Conservation (phyloP, 2,329 filamentous ascomycete genomes). For the Daldinia sp. region DNA sequence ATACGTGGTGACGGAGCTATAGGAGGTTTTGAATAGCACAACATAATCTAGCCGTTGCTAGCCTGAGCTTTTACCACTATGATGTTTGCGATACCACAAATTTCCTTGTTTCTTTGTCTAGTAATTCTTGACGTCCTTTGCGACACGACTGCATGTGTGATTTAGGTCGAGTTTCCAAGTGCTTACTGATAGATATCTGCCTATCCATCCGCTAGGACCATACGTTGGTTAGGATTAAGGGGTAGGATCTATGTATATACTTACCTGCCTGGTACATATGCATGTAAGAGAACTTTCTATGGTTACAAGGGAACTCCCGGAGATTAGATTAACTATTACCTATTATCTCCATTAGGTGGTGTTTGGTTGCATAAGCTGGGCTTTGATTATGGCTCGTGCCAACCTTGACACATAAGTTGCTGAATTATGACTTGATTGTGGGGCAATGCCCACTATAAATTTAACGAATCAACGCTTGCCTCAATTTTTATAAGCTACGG, state of each 20-base stretch:
- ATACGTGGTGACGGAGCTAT: neutral
- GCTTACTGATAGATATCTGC: neutral
- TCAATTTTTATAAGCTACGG: too few species aligned
- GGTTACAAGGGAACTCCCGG: slow-evolving; percentile 11
- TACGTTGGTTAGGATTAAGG: neutral
- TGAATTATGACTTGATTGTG: too few species aligned
- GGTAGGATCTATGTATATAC: slow-evolving; percentile 6
- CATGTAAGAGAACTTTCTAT: neutral
- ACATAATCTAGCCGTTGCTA: neutral
- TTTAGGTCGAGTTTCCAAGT: neutral
- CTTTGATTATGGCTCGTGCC: too few species aligned
- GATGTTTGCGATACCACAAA: neutral
- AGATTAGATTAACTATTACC: slow-evolving; percentile 17
- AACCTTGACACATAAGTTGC: too few species aligned
- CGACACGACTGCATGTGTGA: neutral
- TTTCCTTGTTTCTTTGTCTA: too few species aligned
- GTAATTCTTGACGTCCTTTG: neutral
- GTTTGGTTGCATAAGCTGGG: neutral
- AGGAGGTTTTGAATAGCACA: neutral
- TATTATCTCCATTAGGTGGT: slow-evolving; percentile 16
- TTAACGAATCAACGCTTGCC: too few species aligned
- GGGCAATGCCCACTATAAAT: too few species aligned
- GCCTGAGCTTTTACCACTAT: neutral
- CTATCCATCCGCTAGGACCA: neutral
- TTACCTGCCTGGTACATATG: neutral